A percentile compares a stretch with the other conserved stretches of the same genome.
phyloP scores from a whole-genome alignment of 805 yeast species.

The Nakazawaea sp. region DNA sequence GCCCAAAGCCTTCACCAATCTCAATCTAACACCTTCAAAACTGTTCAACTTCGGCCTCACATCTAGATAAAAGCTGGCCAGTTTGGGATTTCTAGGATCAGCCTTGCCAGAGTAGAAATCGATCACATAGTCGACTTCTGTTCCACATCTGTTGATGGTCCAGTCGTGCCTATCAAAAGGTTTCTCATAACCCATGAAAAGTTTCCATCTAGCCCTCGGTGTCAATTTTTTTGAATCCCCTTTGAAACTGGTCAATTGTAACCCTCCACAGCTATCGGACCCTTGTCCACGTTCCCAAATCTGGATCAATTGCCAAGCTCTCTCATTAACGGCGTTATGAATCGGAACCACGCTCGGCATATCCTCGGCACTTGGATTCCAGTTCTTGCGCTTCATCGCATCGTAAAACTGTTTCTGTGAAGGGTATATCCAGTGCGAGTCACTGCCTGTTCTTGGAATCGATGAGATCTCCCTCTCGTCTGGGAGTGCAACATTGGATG shows the following conservation, averaged over 20 bases:
- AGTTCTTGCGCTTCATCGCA: constrained; percentile 87
- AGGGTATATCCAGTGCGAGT: constrained; percentile 86
- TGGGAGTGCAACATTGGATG: constrained; percentile 41
- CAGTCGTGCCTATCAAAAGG: constrained; percentile 98
- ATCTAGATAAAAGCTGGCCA: constrained; percentile 69
- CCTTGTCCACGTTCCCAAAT: constrained; percentile 70
- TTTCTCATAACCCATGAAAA: constrained; percentile 57
- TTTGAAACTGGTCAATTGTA: constrained; percentile 75
- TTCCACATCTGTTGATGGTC: constrained; percentile 82
- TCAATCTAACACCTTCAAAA: constrained; percentile 70
- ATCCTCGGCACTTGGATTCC: constrained; percentile 76
- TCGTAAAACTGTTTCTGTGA: constrained; percentile 91
- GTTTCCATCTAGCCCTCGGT: constrained; percentile 75
- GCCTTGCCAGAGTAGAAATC: constrained; percentile 75
- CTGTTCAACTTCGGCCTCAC: constrained; percentile 88
- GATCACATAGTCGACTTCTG: constrained; percentile 78
- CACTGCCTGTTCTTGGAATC: constrained; percentile 71
- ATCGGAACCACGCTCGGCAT: constrained; percentile 91
- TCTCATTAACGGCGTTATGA: constrained; percentile 88
- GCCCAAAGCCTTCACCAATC: constrained; percentile 61
- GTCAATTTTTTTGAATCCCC: constrained; percentile 85
- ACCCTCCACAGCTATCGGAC: constrained; percentile 72
- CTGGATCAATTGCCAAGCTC: constrained; percentile 81
- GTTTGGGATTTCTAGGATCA: constrained; percentile 33
- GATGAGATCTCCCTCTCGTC: constrained; percentile 73